phyloP scores from a whole-genome alignment of 352 stramenopile genomes.

The Globisporangium uncinulatum region DNA sequence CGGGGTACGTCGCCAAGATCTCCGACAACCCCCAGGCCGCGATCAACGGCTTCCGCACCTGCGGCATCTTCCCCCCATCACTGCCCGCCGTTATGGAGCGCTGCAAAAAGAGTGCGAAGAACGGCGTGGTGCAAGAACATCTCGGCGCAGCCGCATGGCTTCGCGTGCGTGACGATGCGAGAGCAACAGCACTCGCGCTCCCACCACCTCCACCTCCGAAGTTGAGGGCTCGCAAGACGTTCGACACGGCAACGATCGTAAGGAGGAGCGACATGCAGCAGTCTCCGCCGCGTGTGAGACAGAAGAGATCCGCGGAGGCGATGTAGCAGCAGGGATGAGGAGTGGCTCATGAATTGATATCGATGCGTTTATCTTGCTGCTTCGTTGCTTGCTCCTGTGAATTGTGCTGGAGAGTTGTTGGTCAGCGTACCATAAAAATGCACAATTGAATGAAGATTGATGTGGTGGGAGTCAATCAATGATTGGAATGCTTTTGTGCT shows the following conservation, averaged over 20 bases:
- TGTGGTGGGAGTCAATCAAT: too few relatives aligned
- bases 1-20: not conserved
- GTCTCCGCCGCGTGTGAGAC: not conserved
- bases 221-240: not conserved
- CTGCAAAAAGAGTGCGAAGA: not conserved
- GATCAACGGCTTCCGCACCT: not conserved
- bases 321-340: too few relatives aligned
- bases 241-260: conserved; percentile 3
- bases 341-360: too few relatives aligned
- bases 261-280: conserved; percentile 1
- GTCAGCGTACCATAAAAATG: too few relatives aligned
- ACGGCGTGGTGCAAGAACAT: not conserved
- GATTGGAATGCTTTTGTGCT: too few relatives aligned
- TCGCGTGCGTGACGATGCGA: not conserved
- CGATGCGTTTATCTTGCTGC: too few relatives aligned
- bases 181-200: not conserved
- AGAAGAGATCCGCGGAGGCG: not conserved
- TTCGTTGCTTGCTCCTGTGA: too few relatives aligned
- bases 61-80: not conserved
- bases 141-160: not conserved
- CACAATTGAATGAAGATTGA: too few relatives aligned
- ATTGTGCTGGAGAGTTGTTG: too few relatives aligned
- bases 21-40: not conserved
- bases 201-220: not conserved
- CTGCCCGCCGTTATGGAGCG: conserved; percentile 1